Conservation (phyloP, 1,284 basidiomycete genomes). For the Trichosporon sp. region DNA sequence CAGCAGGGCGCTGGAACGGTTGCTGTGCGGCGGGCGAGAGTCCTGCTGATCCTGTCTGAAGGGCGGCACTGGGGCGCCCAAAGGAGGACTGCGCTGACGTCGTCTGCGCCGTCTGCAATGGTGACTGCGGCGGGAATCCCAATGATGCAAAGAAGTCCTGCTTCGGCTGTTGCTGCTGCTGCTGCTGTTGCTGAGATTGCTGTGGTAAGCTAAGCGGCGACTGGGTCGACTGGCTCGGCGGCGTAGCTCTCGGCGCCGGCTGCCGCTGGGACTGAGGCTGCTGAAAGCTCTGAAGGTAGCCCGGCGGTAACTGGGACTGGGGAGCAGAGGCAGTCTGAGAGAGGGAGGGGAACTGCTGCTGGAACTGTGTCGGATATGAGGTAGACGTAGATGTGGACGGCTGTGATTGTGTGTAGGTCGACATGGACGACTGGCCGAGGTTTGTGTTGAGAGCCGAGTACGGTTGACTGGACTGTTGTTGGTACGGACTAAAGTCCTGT, state of each 20-base stretch:
- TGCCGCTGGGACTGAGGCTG: neutral
- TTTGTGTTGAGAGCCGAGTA: neutral
- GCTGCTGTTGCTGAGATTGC: neutral
- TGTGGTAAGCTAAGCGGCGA: conserved; percentile 2
- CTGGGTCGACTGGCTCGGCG: neutral
- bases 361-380: neutral
- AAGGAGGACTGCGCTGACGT: neutral
- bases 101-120: neutral
- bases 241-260: neutral
- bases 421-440: neutral
- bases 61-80: neutral
- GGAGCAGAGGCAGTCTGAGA: neutral
- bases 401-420: neutral
- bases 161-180: neutral
- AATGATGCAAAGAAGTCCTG: neutral
- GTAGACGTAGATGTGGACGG: neutral
- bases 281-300: conserved; percentile 2
- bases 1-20: neutral
- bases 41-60: conserved; percentile 1
- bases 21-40: neutral
- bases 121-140: neutral
- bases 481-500: neutral
- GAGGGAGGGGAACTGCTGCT: neutral
- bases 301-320: neutral
- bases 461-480: neutral